Evolutionary conservation across 495 filamentous ascomycete genomes (phyloP), one percentile per base, ranked within the genome.

Genomic region (Aspergillus baeticus): DNA sequence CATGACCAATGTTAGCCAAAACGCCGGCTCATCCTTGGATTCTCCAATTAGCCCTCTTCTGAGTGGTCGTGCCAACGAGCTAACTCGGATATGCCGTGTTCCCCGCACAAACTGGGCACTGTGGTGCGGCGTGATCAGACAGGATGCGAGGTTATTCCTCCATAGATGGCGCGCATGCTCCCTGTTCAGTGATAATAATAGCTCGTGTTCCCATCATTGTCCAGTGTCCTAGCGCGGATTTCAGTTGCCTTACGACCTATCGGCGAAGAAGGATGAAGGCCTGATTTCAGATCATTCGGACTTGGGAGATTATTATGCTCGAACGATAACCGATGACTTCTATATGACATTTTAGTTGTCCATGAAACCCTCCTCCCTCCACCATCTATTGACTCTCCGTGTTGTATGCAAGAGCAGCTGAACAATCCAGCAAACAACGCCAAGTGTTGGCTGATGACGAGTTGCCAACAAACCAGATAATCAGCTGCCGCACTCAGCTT

Each of bases 71-170:
- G 26, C 45, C 23, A 48, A 20, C 26, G 35, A 13, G 38, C 54
- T 56, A 42, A 50, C 22, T 49, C 45, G 54, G 44, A 22, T 56
- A 48, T 56, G 22, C 23, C 44, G 44, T 21, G 34, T 57, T 50
- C 54, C 54, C 54, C 54, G 54, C 54, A 57, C 54, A 57, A 37
- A 10, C 43, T 48, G 34, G 21, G 34, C n/a, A n/a, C n/a, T n/a
- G n/a, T n/a, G n/a, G n/a, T n/a, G n/a, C n/a, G n/a, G n/a, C 34
- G 10, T 47, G 52, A 29, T 55, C 52, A 48, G 33, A 55, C 39
- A 47, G 51, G 14, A 54, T 23, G 44, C 7, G 44, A 34, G 14
- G 18, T 20, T 15, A 49, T 56, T 15, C 31, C 20, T 17, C 17
- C 42, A 43, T 29, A 29, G 3, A 8, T 29, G 26, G n/a, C 10